A percentile compares a stretch with the other conserved stretches of the same genome.
Evolutionary conservation across 306 rosid genomes (phyloP).

Genomic region (Quercus wislizeni): DNA sequence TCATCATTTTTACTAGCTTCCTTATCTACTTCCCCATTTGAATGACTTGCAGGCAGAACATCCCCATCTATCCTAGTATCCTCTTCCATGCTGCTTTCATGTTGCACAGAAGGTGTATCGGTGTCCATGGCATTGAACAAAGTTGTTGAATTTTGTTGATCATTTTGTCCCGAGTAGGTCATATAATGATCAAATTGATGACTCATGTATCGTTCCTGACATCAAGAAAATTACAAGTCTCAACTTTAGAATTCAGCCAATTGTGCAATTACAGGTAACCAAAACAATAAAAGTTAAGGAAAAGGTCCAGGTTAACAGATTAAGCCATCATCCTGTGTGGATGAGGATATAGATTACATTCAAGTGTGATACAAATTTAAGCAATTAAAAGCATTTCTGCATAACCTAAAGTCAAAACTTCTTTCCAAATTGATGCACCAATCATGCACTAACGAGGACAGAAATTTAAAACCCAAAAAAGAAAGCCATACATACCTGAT

Average conservation of each 20-base stretch:
- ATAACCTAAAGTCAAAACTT: neutral
- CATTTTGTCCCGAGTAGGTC: neutral
- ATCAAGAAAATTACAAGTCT: neutral
- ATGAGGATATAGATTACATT: neutral
- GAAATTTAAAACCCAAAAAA: neutral
- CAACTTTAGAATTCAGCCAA: neutral
- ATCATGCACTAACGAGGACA: neutral
- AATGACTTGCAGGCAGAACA: neutral
- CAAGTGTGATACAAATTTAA: no score
- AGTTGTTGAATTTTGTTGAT: neutral
- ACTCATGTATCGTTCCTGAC: neutral
- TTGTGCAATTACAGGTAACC: neutral
- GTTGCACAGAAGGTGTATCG: neutral
- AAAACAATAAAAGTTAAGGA: neutral
- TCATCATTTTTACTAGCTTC: neutral
- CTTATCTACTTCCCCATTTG: neutral
- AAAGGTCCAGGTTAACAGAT: neutral
- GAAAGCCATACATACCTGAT: constrained; percentile 70
- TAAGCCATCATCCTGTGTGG: neutral
- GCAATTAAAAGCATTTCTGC: neutral
- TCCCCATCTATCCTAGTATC: neutral
- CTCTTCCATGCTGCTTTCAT: neutral
- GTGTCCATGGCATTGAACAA: neutral
- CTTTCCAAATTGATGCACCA: neutral
- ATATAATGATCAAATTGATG: neutral